Conservation (phyloP, 345 rosid genomes). For the Schrenkiella parvula region DNA sequence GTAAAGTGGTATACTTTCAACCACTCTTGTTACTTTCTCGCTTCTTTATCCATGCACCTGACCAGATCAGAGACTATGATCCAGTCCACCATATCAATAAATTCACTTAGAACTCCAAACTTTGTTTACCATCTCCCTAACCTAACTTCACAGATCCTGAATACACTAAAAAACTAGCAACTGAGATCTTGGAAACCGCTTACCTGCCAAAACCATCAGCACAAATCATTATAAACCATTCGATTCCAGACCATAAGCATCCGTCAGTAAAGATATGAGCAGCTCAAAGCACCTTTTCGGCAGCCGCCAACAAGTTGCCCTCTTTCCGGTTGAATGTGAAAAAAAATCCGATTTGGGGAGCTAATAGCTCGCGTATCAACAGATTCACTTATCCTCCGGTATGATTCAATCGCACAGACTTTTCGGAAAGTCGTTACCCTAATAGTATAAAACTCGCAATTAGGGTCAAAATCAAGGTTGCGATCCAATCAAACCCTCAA, state of each 20-base stretch:
- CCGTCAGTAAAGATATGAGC: slow-evolving; percentile 8
- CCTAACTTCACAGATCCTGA: slow-evolving; percentile 18
- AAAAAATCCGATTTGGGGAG: neutral
- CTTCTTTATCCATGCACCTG: slow-evolving; percentile 47
- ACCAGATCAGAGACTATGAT: slow-evolving; percentile 50
- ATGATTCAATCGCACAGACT: slow-evolving; percentile 30
- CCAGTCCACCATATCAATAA: slow-evolving; percentile 57
- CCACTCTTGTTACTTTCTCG: slow-evolving; percentile 30
- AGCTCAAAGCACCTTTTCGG: slow-evolving; percentile 25
- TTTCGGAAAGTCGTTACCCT: slow-evolving; percentile 31
- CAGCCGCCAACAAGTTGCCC: slow-evolving; percentile 24
- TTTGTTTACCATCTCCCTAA: slow-evolving; percentile 25
- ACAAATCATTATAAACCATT: slow-evolving; percentile 19
- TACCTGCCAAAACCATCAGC: slow-evolving; percentile 27
- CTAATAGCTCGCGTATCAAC: neutral
- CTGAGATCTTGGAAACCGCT: slow-evolving; percentile 12
- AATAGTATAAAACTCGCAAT: slow-evolving; percentile 36
- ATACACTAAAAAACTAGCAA: slow-evolving; percentile 18
- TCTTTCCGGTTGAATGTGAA: neutral
- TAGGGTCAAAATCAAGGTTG: slow-evolving; percentile 33
- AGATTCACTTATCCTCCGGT: slow-evolving; percentile 20
- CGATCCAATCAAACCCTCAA: slow-evolving; percentile 48
- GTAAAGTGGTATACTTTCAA: slow-evolving; percentile 36
- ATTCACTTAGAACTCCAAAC: slow-evolving; percentile 41
- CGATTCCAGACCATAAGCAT: neutral